These are phyloP conservation scores for Zygnema cylindricum DNA, from an alignment of 139 green algal species.

Conservation along the genomic window DNA sequence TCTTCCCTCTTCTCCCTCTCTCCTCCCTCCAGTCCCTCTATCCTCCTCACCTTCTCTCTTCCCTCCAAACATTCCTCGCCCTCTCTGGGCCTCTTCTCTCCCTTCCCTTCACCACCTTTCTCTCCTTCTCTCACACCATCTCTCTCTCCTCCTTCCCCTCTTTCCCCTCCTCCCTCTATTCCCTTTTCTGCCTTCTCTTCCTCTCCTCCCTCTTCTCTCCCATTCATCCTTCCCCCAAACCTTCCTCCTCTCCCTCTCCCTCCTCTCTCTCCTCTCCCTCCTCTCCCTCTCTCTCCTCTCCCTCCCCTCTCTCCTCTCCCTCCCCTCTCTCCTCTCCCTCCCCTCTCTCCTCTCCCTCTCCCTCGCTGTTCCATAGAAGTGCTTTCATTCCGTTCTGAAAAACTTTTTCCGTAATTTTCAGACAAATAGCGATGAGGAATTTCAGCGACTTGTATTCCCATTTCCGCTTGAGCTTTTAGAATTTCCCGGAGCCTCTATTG, in stretches of 20 bases:
- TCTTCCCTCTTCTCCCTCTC: not conserved
- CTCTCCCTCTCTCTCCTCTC: constrained; percentile 17
- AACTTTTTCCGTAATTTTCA: not conserved
- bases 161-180: not conserved
- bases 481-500: constrained; percentile 45
- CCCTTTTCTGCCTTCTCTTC: not conserved
- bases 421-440: constrained; percentile 13
- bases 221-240: not conserved
- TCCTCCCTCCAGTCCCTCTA: not conserved
- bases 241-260: not conserved
- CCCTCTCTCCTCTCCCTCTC: not conserved
- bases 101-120: not conserved
- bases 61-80: not conserved
- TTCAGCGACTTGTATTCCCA: constrained; percentile 49
- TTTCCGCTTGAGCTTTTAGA: constrained; percentile 10
- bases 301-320: constrained; percentile 22
- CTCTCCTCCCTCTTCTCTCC: constrained; percentile 10
- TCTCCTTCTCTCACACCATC: not conserved
- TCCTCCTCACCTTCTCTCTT: not conserved
- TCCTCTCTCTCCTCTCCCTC: not conserved
- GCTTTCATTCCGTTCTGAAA: not conserved
- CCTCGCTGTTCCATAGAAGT: too few species aligned
- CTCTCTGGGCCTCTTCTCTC: not conserved
- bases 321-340: constrained; percentile 1
- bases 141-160: not conserved